phyloP scores from a whole-genome alignment of 768 basidiomycete species.

The Trametes gibbosa region DNA sequence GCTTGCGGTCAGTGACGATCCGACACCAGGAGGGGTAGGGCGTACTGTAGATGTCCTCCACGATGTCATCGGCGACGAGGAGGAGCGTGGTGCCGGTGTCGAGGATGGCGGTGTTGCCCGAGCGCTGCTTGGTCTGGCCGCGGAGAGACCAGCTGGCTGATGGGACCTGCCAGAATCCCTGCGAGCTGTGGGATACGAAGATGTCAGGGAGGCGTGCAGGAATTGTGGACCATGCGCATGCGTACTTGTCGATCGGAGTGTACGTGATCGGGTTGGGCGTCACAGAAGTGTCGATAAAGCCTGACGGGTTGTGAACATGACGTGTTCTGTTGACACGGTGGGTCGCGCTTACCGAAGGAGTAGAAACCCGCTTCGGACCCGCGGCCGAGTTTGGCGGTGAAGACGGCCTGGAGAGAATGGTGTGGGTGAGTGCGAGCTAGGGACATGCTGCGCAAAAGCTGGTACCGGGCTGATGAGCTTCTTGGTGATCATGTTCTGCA shows the following conservation, averaged over 20 bases:
- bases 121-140: constrained; percentile 26
- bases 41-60: constrained; percentile 32
- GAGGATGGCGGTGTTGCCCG: constrained; percentile 35
- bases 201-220: background rate
- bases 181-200: constrained; percentile 25
- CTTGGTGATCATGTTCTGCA: constrained; percentile 39
- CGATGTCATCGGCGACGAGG: constrained; percentile 32
- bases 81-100: constrained; percentile 37
- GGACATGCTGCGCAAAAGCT: background rate
- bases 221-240: background rate
- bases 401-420: constrained; percentile 27
- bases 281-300: constrained; percentile 34
- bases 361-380: constrained; percentile 38
- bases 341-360: constrained; percentile 33
- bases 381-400: constrained; percentile 37
- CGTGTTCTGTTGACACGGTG: background rate
- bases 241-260: constrained; percentile 28
- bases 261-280: constrained; percentile 29
- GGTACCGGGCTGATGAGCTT: constrained; percentile 27
- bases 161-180: constrained; percentile 40
- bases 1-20: constrained; percentile 12
- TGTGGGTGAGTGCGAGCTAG: too few species aligned
- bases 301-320: constrained; percentile 1
- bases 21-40: too few species aligned
- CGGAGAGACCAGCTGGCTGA: constrained; percentile 28